These are phyloP conservation scores for Cubamyces sp. DNA, from an alignment of 768 basidiomycete genomes.

Conservation along the genomic window DNA sequence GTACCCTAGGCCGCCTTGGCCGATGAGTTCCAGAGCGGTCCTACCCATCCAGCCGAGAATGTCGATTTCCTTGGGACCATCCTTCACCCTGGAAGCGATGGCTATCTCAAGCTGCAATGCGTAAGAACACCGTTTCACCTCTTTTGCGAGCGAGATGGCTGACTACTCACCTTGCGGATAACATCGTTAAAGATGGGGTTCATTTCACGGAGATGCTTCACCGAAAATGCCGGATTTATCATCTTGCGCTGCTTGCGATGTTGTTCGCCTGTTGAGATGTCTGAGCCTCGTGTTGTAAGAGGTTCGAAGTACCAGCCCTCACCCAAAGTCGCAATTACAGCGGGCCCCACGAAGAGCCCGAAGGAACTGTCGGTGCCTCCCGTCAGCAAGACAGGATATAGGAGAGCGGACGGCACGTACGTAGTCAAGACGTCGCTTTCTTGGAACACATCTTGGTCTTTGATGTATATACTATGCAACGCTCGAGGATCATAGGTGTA, in stretches of 20 bases:
- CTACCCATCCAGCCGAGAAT: slow-evolving; percentile 33
- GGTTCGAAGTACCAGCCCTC: background rate
- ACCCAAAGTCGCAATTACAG: slow-evolving; percentile 24
- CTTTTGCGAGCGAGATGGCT: background rate
- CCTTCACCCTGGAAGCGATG: slow-evolving; percentile 8
- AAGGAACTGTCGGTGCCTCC: slow-evolving; percentile 34
- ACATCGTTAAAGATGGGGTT: slow-evolving; percentile 28
- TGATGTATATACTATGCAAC: slow-evolving; percentile 17
- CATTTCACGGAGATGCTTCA: slow-evolving; percentile 30
- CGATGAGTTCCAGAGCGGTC: slow-evolving; percentile 42
- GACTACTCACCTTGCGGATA: slow-evolving; percentile 13
- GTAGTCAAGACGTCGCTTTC: slow-evolving; percentile 24
- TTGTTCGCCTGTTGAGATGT: slow-evolving; percentile 13
- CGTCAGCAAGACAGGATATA: background rate
- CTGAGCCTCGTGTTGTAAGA: background rate
- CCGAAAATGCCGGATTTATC: slow-evolving; percentile 29
- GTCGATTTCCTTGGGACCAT: slow-evolving; percentile 26
- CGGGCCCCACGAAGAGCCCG: slow-evolving; percentile 14
- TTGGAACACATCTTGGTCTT: slow-evolving; percentile 17
- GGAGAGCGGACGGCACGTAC: background rate
- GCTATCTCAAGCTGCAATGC: slow-evolving; percentile 19
- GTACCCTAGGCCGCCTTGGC: slow-evolving; percentile 50
- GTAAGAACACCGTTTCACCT: background rate
- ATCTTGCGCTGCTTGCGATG: slow-evolving; percentile 29
- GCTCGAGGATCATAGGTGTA: slow-evolving; percentile 16